Evolutionary conservation across 768 basidiomycete species (phyloP), one percentile per base, ranked within the genome.

Genomic region (Mycena venus): DNA sequence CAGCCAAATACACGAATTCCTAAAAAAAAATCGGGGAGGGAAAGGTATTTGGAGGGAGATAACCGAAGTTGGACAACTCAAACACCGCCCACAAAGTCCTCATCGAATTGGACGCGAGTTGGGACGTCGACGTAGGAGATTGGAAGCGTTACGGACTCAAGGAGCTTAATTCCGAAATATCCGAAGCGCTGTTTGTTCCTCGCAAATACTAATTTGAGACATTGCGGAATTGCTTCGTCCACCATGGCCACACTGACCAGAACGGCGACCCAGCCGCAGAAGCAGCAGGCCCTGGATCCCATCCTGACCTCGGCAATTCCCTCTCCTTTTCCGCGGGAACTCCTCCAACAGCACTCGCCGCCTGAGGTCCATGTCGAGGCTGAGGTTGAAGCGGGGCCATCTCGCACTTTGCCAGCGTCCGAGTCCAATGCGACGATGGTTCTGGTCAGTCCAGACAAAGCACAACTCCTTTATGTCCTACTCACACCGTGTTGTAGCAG

Each of bases 401-500:
- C 73, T 56, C 73, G 67, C 29, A 59, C 66, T 12, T 6, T 73
- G 19, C 60, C 66, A 27, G 59, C 66, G 40, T 55, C 72, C 9
- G 76, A 74, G 70, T 31, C 58, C 25, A 70, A 31, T 53, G 59
- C 72, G n/a, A 68, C 60, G 17, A 44, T 69, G 36, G 70, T 69
- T 63, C 59, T 63, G 69, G 76, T 77, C 11, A 17, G 69, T 59
- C 9, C 8, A 15, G 15, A 11, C 27, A 40, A 0, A 17, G 12
- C 34, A 23, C 7, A 12, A 29, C 14, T 53, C 17, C 3, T 0
- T n/a, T 11, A n/a, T 15, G 17, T 42, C 21, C 19, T 19, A n/a
- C 15, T 49, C 62, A 61, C 51, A 59, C 3, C 9, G 34, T 17
- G 4, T 44, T 75, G 44, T 79, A 93, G 90, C 87, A 86, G 73